Conservation (phyloP, 441 rosid genomes). For the Lepidium campestre region DNA sequence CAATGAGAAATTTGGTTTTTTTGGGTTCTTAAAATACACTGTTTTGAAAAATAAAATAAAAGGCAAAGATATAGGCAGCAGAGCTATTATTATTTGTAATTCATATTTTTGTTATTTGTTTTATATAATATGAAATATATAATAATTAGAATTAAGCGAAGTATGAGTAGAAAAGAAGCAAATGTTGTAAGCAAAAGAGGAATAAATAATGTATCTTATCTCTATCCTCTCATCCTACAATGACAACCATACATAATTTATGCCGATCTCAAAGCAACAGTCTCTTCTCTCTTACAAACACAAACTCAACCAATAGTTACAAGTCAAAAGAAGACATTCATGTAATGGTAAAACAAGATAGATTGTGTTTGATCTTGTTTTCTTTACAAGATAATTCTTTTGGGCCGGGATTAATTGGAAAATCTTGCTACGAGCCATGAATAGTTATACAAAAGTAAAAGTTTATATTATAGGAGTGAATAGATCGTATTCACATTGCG, state of each 20-base stretch:
- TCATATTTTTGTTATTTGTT: too few relatives aligned
- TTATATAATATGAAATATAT: not conserved
- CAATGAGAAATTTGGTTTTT: not conserved
- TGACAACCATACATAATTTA: slow-evolving; percentile 11
- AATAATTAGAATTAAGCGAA: not conserved
- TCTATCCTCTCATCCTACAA: not conserved
- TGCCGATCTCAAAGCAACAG: slow-evolving; percentile 8
- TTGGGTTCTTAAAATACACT: too few relatives aligned
- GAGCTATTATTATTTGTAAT: too few relatives aligned
- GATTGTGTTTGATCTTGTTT: slow-evolving; percentile 5
- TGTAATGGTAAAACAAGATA: slow-evolving; percentile 6
- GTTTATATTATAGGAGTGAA: not conserved
- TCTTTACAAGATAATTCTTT: too few relatives aligned
- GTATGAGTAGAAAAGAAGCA: slow-evolving; percentile 14
- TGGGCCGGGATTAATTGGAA: not conserved
- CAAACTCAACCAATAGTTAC: slow-evolving; percentile 2
- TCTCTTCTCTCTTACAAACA: not conserved
- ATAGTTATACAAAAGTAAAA: not conserved
- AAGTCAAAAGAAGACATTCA: slow-evolving; percentile 22
- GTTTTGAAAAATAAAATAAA: too few relatives aligned
- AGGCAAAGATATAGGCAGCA: too few relatives aligned
- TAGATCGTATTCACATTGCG: not conserved
- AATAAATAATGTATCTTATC: not conserved
- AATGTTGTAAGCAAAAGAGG: slow-evolving; percentile 5
- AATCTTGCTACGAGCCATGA: not conserved